Percentiles rank a stretch among this genome's conserved stretches.
Conservation (phyloP, 1,284 basidiomycete genomes). For the Austropuccinia psidii region DNA sequence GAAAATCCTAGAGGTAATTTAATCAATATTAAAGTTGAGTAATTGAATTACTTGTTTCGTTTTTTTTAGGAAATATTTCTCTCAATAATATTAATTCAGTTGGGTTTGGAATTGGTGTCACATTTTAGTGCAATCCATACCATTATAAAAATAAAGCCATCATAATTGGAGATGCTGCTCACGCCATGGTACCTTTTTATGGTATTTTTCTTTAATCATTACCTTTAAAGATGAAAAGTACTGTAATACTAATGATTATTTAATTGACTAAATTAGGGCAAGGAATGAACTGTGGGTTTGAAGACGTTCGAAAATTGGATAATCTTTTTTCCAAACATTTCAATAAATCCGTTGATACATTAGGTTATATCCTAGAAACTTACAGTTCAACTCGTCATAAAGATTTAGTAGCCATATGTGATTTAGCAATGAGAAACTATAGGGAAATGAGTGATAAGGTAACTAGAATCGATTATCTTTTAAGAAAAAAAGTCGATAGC, state of each 20-base stretch:
- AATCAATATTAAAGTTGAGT: slow-evolving; percentile 83
- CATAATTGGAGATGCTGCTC: slow-evolving; percentile 86
- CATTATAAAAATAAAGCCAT: slow-evolving; percentile 81
- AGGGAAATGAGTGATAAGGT: slow-evolving; percentile 51
- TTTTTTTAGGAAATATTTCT: neutral
- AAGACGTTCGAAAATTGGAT: slow-evolving; percentile 85
- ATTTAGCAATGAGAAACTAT: slow-evolving; percentile 94
- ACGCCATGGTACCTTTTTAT: slow-evolving; percentile 86
- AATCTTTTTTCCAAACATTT: slow-evolving; percentile 63
- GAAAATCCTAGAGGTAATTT: slow-evolving; percentile 78
- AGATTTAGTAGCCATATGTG: slow-evolving; percentile 80
- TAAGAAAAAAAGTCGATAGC: slow-evolving; percentile 22
- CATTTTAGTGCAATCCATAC: slow-evolving; percentile 66
- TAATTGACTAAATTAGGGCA: slow-evolving; percentile 54
- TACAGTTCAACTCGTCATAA: slow-evolving; percentile 75
- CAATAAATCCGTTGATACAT: slow-evolving; percentile 45
- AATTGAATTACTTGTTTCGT: slow-evolving; percentile 46
- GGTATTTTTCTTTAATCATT: slow-evolving; percentile 46
- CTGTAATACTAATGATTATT: neutral
- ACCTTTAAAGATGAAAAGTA: neutral
- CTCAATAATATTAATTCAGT: neutral
- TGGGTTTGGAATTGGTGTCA: neutral
- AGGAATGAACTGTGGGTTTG: slow-evolving; percentile 93
- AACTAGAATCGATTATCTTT: slow-evolving; percentile 16
- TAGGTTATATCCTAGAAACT: slow-evolving; percentile 61